Conservation (phyloP, 2,329 filamentous ascomycete genomes). For the Bipolaris cookei region DNA sequence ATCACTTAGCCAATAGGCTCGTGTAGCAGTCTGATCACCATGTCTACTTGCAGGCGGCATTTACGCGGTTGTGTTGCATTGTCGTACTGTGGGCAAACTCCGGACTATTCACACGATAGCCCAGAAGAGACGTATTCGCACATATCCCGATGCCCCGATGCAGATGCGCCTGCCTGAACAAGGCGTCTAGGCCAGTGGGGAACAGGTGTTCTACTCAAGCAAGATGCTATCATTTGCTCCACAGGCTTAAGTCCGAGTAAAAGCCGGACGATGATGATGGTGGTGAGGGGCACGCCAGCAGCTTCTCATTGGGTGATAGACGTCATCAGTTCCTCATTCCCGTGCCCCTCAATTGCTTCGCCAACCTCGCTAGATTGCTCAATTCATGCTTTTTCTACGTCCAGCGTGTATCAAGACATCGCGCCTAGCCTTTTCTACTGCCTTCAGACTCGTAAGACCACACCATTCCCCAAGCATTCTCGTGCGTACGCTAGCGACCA, state of each 20-base stretch:
- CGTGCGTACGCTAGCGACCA: conserved; percentile 53
- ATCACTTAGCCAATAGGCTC: no score
- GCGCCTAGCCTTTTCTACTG: conserved; percentile 13
- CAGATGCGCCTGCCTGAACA: neutral
- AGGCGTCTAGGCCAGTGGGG: neutral
- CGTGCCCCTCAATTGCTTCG: conserved; percentile 9
- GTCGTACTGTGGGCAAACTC: neutral
- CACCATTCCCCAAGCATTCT: conserved; percentile 18
- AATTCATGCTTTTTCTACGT: conserved; percentile 37
- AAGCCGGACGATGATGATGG: conserved; percentile 7
- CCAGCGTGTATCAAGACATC: conserved; percentile 14
- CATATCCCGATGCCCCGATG: neutral
- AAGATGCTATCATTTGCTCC: conserved; percentile 1
- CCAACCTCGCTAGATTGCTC: conserved; percentile 1
- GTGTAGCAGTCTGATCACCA: neutral
- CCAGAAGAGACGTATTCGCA: neutral
- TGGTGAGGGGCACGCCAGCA: conserved; percentile 23
- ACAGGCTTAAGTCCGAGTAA: conserved; percentile 19
- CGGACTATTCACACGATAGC: neutral
- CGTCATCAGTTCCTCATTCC: conserved; percentile 41
- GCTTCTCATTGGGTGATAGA: conserved; percentile 18
- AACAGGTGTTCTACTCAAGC: conserved; percentile 6
- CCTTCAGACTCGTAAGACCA: conserved; percentile 14
- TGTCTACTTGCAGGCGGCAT: neutral
- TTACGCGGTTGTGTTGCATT: no score